These are phyloP conservation scores for Cladobotryum mycophilum DNA, from an alignment of 2,329 filamentous ascomycete species.

Conservation along the genomic window DNA sequence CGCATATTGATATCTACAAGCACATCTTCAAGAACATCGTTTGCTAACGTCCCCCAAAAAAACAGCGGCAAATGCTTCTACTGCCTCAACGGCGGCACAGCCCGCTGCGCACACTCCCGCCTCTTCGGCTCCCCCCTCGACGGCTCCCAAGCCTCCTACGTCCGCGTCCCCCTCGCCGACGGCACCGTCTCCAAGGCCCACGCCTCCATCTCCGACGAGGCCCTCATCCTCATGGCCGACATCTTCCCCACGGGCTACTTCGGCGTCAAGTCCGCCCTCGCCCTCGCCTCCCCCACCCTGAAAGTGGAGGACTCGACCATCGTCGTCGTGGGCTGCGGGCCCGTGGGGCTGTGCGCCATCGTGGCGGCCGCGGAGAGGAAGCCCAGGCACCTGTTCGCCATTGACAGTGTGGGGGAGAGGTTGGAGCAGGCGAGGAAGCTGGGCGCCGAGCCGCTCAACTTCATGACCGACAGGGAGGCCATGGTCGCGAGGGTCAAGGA, in stretches of 20 bases:
- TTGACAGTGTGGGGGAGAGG: constrained; percentile 71
- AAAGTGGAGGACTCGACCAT: constrained; percentile 52
- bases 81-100: constrained; percentile 69
- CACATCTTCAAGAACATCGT: neutral
- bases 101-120: constrained; percentile 63
- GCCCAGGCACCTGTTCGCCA: constrained; percentile 69
- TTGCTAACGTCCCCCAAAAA: neutral
- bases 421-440: constrained; percentile 66
- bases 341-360: constrained; percentile 77
- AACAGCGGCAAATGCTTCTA: constrained; percentile 66
- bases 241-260: constrained; percentile 88
- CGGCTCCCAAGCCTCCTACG: constrained; percentile 76
- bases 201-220: constrained; percentile 62
- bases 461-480: constrained; percentile 57
- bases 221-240: constrained; percentile 82
- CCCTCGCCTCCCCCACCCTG: constrained; percentile 41
- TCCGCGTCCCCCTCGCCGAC: constrained; percentile 75
- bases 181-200: constrained; percentile 69
- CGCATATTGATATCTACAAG: too few species aligned
- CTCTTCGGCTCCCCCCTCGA: constrained; percentile 72
- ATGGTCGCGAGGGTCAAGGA: constrained; percentile 65
- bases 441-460: constrained; percentile 80
- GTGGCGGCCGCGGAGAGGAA: constrained; percentile 69
- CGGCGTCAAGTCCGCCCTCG: constrained; percentile 72
- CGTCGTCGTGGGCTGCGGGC: constrained; percentile 78